Conservation (phyloP, 208 protist genomes). For the Wallacemonas sp. region DNA sequence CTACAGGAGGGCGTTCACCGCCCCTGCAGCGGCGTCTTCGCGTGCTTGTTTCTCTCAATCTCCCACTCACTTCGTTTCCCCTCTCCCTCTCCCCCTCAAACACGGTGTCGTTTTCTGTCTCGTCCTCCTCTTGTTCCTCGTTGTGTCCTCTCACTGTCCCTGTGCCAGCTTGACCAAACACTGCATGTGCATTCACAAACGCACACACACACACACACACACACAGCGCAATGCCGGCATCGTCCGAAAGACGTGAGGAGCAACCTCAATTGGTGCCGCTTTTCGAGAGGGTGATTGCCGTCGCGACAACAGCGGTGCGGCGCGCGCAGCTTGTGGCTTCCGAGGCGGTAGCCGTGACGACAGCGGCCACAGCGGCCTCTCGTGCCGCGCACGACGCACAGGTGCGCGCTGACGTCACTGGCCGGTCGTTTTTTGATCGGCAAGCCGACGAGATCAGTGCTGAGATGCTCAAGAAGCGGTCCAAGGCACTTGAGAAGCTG, state of each 20-base stretch:
- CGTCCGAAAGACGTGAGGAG: too few relatives aligned
- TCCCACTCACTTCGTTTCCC: too few relatives aligned
- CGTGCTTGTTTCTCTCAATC: too few relatives aligned
- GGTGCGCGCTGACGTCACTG: background rate
- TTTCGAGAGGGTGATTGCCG: background rate
- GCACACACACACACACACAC: background rate
- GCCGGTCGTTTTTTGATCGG: conserved; percentile 4
- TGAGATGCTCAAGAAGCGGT: background rate
- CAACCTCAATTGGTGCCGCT: background rate
- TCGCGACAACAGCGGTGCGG: background rate
- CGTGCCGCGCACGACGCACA: background rate
- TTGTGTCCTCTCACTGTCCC: background rate
- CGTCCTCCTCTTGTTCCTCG: background rate
- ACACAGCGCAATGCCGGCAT: too few relatives aligned
- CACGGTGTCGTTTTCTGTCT: background rate
- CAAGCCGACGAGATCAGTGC: background rate
- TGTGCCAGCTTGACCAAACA: too few relatives aligned
- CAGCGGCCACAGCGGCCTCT: background rate
- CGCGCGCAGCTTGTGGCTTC: background rate
- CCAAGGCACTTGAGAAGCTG: conserved; percentile 6
- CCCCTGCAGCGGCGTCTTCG: too few relatives aligned
- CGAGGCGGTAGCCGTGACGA: background rate
- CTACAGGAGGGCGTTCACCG: too few relatives aligned
- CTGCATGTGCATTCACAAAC: too few relatives aligned
- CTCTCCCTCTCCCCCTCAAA: too few relatives aligned